Percentiles rank a stretch among this genome's conserved stretches.
Evolutionary conservation across 305 asterid species (phyloP).

Genomic region (Fraxinus ornus): DNA sequence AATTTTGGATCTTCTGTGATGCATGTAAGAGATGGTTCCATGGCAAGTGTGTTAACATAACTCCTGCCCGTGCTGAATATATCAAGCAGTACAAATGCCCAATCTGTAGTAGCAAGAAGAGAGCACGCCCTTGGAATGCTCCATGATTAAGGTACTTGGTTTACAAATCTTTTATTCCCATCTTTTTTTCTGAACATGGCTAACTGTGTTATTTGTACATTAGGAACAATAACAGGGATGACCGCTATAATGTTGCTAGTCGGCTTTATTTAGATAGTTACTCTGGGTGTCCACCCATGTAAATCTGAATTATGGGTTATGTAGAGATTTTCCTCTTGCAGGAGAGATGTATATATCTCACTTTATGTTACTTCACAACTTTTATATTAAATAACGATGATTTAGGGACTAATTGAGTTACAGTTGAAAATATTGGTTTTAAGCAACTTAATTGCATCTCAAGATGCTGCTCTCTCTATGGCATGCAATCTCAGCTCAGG

Average conservation of each 20-base stretch:
- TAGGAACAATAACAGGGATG: neutral
- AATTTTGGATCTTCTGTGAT: conserved; percentile 55
- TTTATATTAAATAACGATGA: neutral
- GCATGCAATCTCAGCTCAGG: neutral
- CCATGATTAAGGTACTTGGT: neutral
- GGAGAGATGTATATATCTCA: neutral
- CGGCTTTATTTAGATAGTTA: neutral
- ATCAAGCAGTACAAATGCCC: conserved; percentile 55
- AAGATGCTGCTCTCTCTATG: neutral
- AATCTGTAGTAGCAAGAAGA: conserved; percentile 46
- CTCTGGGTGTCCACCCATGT: neutral
- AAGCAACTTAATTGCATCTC: neutral
- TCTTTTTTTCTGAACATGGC: neutral
- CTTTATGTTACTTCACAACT: neutral
- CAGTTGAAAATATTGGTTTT: neutral
- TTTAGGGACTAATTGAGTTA: neutral
- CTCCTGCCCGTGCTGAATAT: conserved; percentile 50
- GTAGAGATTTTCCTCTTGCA: neutral
- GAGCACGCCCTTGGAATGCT: conserved; percentile 33
- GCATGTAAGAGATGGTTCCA: conserved; percentile 53
- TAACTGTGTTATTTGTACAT: neutral
- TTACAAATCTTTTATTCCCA: neutral
- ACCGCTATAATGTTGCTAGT: neutral
- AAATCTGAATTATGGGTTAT: neutral
- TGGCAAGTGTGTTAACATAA: conserved; percentile 52